Percentiles rank a stretch among this genome's conserved stretches.
Evolutionary conservation across 768 basidiomycete genomes (phyloP).

Genomic region (Boletus bicolor): DNA sequence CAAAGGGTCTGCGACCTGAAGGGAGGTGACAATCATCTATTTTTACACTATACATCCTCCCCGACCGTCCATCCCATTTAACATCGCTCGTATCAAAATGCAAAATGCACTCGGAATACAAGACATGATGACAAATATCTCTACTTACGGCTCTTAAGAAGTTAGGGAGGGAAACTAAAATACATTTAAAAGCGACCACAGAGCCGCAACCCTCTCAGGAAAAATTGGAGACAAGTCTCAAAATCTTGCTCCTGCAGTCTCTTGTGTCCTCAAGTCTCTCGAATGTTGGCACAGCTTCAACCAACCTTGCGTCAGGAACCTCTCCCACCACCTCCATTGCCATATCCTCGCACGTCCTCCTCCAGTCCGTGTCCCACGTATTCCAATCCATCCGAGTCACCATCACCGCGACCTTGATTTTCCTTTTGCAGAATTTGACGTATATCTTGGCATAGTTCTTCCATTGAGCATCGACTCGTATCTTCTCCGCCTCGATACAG

Average conservation of each 20-base stretch:
- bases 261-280: not conserved
- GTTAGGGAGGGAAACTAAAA: not conserved
- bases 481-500: slow-evolving; percentile 11
- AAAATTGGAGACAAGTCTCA: slow-evolving; percentile 3
- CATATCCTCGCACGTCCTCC: not conserved
- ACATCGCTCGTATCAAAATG: not conserved
- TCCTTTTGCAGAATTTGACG: slow-evolving; percentile 11
- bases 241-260: not conserved
- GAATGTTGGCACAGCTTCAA: slow-evolving; percentile 10
- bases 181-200: not conserved
- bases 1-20: no score
- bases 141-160: not conserved
- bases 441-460: slow-evolving; percentile 11
- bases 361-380: slow-evolving; percentile 2
- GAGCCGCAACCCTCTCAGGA: not conserved
- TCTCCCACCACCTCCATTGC: not conserved
- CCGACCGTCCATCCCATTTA: no score
- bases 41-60: no score
- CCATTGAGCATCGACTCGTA: slow-evolving; percentile 7
- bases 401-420: slow-evolving; percentile 11
- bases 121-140: not conserved
- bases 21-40: no score
- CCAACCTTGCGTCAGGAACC: not conserved
- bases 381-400: slow-evolving; percentile 9
- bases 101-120: not conserved